Conservation (phyloP, 2,329 filamentous ascomycete genomes). For the Aspergillus pseudonomiae region DNA sequence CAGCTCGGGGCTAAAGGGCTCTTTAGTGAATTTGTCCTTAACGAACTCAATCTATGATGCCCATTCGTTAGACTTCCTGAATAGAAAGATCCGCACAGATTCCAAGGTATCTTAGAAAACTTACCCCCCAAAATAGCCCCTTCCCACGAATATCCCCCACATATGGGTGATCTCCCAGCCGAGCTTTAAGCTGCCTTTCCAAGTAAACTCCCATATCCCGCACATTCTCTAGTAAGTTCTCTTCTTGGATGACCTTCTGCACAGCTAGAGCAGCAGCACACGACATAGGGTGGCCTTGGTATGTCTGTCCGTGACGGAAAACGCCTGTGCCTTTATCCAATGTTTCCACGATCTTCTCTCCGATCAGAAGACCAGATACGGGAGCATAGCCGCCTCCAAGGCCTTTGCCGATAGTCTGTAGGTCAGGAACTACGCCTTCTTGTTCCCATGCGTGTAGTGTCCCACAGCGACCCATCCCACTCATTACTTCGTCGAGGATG, state of each 20-base stretch:
- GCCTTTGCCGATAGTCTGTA: conserved; percentile 63
- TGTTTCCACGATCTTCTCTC: conserved; percentile 51
- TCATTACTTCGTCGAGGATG: conserved; percentile 80
- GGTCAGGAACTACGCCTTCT: conserved; percentile 60
- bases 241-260: conserved; percentile 60
- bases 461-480: conserved; percentile 62
- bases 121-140: conserved; percentile 62
- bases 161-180: conserved; percentile 49
- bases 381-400: conserved; percentile 61
- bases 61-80: neutral
- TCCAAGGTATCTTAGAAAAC: conserved; percentile 34
- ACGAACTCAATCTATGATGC: conserved; percentile 58
- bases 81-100: neutral
- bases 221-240: conserved; percentile 63
- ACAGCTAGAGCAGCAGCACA: conserved; percentile 64
- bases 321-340: conserved; percentile 51
- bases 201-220: conserved; percentile 53
- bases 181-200: conserved; percentile 46
- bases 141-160: conserved; percentile 63
- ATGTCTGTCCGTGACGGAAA: conserved; percentile 64
- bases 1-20: conserved; percentile 53
- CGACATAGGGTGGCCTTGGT: conserved; percentile 61
- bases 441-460: conserved; percentile 63
- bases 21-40: conserved; percentile 56
- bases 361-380: conserved; percentile 58